Evolutionary conservation across 2,329 filamentous ascomycete genomes (phyloP), one percentile per base, ranked within the genome.

Genomic region (Fragosphaeria purpurea): DNA sequence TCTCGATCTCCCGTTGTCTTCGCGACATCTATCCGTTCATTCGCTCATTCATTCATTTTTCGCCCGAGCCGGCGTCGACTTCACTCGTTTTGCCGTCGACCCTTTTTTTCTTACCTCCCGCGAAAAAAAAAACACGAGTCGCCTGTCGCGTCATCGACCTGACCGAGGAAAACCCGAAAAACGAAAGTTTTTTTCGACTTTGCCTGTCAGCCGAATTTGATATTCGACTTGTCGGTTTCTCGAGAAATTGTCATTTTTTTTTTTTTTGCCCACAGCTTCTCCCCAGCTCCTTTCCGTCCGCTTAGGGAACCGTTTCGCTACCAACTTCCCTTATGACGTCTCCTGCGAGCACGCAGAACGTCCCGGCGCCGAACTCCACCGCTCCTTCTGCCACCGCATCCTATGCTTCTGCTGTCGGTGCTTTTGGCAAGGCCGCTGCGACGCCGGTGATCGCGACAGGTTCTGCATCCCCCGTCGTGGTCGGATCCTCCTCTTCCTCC

Each of bases 401-500:
- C 65, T 83, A 83, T 79, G 80, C 80, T 73, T 82, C 79, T 62
- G 79, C 80, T 71, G 80, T 74, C 66, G 73, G 76, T 71, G 74
- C 76, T 68, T 70, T 72, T 58, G 81, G 81, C 73, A 82, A 83
- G 74, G 70, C 72, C 65, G 70, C 74, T 63, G 72, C 77, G 67
- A 75, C 77, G 68, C 76, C 79, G 64, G 65, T 79, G 68, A 74
- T 78, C 67, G 77, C 76, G 67, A 73, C 77, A 65, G 76, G 77
- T 65, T 76, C 78, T 58, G 71, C 70, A 60, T 71, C 76, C 55
- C 65, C 73, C 50, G 70, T 77, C 65, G 77, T 76, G 64, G 72
- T 77, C 63, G 75, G 73, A 63, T 74, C 74, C 62, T 74, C 74
- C 53, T 71, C 75, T 64, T 66, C 71, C 56, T 64, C 74, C 57